Conservation (phyloP, 2,329 filamentous ascomycete species). For the Thermoascus crustaceus region DNA sequence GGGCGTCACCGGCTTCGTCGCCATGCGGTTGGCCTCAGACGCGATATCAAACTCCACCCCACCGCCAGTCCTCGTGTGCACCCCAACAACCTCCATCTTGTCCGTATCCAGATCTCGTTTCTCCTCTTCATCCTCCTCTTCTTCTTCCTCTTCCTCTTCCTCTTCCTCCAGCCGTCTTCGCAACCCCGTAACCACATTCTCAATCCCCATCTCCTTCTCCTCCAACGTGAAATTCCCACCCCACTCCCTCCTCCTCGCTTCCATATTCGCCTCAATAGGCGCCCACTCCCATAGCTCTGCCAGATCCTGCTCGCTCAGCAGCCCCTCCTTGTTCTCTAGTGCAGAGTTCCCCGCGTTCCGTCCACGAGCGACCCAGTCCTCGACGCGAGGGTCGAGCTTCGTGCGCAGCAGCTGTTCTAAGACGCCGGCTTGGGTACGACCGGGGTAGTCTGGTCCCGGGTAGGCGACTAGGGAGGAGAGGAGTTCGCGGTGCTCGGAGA, state of each 20-base stretch:
- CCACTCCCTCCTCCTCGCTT: conserved; percentile 42
- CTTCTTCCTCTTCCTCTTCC: conserved; percentile 37
- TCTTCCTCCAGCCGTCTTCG: conserved; percentile 51
- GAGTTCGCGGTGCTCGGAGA: conserved; percentile 58
- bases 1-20: conserved; percentile 15
- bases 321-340: conserved; percentile 11
- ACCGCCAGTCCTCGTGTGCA: conserved; percentile 24
- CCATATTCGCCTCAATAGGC: conserved; percentile 39
- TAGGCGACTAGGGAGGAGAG: conserved; percentile 65
- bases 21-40: conserved; percentile 15
- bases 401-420: conserved; percentile 68
- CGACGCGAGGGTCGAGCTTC: conserved; percentile 70
- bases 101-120: conserved; percentile 35
- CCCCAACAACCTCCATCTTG: conserved; percentile 35
- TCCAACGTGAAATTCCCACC: conserved; percentile 63
- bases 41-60: conserved; percentile 30
- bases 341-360: conserved; percentile 33
- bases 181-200: conserved; percentile 66
- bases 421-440: conserved; percentile 53
- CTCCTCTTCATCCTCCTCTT: conserved; percentile 48
- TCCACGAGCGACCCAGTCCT: conserved; percentile 62
- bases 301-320: conserved; percentile 44
- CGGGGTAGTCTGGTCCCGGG: conserved; percentile 67
- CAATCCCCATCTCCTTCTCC: conserved; percentile 58
- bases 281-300: conserved; percentile 55